A percentile compares a stretch with the other conserved stretches of the same genome.
Evolutionary conservation across 495 filamentous ascomycete species (phyloP).

Genomic region (Penicillium paxilli): DNA sequence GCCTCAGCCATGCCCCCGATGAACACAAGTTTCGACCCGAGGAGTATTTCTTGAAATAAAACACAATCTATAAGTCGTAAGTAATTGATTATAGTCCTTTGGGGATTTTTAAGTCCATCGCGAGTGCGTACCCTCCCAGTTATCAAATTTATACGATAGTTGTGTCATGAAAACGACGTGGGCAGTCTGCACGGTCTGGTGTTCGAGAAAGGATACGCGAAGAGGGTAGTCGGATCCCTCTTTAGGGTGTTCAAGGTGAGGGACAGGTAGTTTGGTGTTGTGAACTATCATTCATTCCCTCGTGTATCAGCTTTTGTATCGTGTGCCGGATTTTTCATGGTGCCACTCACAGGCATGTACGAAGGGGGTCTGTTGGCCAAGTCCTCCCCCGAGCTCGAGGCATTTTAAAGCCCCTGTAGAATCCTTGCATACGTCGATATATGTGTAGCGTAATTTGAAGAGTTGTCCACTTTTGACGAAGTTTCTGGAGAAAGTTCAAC

Average conservation of each 20-base stretch:
- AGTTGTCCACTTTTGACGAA: constrained; percentile 40
- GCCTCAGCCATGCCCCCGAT: constrained; percentile 47
- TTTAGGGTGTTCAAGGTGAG: constrained; percentile 48
- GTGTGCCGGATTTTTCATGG: neutral
- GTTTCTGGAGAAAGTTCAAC: constrained; percentile 24
- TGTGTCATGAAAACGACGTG: constrained; percentile 44
- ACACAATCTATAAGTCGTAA: constrained; percentile 33
- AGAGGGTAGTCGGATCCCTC: constrained; percentile 33
- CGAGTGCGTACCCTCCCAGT: constrained; percentile 39
- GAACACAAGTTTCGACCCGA: constrained; percentile 42
- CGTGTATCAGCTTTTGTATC: neutral
- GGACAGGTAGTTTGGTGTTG: constrained; percentile 42
- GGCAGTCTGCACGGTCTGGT: constrained; percentile 45
- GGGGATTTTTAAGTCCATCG: neutral
- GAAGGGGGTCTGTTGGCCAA: constrained; percentile 42
- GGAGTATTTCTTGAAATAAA: constrained; percentile 45
- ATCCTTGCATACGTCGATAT: constrained; percentile 46
- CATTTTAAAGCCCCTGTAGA: constrained; percentile 37
- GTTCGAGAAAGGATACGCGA: constrained; percentile 45
- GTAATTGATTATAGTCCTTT: neutral
- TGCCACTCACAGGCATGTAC: constrained; percentile 42
- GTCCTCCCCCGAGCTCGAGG: constrained; percentile 40
- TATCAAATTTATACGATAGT: constrained; percentile 46
- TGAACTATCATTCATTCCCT: constrained; percentile 29
- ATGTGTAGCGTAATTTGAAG: constrained; percentile 45